A percentile compares a stretch with the other conserved stretches of the same genome.
These are phyloP conservation scores for Plantago lanceolata DNA, from an alignment of 305 asterid species.

Conservation along the genomic window DNA sequence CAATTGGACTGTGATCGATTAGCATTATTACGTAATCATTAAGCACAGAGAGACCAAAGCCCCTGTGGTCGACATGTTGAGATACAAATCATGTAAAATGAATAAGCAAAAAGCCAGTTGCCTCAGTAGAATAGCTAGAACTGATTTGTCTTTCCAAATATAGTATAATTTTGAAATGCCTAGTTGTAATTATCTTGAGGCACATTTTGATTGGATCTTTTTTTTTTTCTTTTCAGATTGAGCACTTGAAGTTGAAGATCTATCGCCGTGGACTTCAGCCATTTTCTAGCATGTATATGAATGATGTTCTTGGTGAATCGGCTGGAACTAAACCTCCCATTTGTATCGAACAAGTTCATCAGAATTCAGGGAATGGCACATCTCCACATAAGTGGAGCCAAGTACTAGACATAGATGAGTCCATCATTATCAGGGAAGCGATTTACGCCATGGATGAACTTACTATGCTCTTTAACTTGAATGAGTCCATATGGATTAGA, in stretches of 20 bases:
- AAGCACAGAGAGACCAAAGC: no score
- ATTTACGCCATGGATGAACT: conserved; percentile 51
- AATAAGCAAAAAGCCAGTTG: no score
- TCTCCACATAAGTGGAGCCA: conserved; percentile 23
- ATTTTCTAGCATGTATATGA: conserved; percentile 15
- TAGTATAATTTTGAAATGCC: background rate
- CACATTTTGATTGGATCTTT: no score
- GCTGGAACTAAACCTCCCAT: conserved; percentile 16
- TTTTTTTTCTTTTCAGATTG: background rate
- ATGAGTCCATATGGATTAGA: conserved; percentile 57
- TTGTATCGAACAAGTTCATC: conserved; percentile 21
- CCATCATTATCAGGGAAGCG: conserved; percentile 34
- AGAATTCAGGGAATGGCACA: conserved; percentile 16
- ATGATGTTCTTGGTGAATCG: conserved; percentile 23
- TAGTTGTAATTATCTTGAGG: background rate
- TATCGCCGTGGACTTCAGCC: conserved; percentile 22
- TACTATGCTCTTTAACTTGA: conserved; percentile 37
- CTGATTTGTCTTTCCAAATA: background rate
- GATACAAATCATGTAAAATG: no score
- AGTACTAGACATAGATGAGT: conserved; percentile 33
- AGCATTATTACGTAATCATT: no score
- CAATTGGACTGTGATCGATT: no score
- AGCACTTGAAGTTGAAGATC: conserved; percentile 15
- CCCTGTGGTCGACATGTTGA: no score
- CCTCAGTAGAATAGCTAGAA: no score